Percentiles rank a stretch among this genome's conserved stretches.
These are phyloP conservation scores for Collybiopsis confluens DNA, from an alignment of 768 basidiomycete species.

Conservation along the genomic window DNA sequence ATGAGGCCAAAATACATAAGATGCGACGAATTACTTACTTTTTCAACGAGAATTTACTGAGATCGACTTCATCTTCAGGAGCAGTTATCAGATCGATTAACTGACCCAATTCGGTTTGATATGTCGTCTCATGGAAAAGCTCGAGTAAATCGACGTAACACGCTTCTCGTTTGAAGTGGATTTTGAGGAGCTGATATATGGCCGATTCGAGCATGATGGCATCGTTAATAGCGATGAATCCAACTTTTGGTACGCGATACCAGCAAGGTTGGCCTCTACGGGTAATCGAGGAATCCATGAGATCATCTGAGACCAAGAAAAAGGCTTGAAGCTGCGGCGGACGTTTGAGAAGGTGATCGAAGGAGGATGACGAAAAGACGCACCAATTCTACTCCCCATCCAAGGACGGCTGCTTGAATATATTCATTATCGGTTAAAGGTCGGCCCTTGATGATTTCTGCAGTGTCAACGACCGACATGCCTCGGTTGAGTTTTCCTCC, in stretches of 20 bases:
- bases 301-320: slow-evolving; percentile 96
- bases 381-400: slow-evolving; percentile 95
- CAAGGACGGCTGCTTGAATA: slow-evolving; percentile 80
- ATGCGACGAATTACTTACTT: slow-evolving; percentile 44
- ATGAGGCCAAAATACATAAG: background rate
- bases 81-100: slow-evolving; percentile 95
- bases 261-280: slow-evolving; percentile 94
- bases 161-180: slow-evolving; percentile 72
- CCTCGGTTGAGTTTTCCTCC: slow-evolving; percentile 96
- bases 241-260: slow-evolving; percentile 66
- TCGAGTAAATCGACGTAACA: slow-evolving; percentile 92
- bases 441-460: slow-evolving; percentile 78
- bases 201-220: slow-evolving; percentile 93
- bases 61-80: slow-evolving; percentile 83
- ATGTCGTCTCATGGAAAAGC: slow-evolving; percentile 84
- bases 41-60: slow-evolving; percentile 81
- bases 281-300: slow-evolving; percentile 95
- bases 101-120: slow-evolving; percentile 95
- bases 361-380: slow-evolving; percentile 25
- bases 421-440: slow-evolving; percentile 79
- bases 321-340: slow-evolving; percentile 82
- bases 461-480: slow-evolving; percentile 92
- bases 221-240: slow-evolving; percentile 92
- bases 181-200: slow-evolving; percentile 88
- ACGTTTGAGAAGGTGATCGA: background rate